Evolutionary conservation across 257 asterid species (phyloP).

Genomic region (Mentha longifolia): DNA sequence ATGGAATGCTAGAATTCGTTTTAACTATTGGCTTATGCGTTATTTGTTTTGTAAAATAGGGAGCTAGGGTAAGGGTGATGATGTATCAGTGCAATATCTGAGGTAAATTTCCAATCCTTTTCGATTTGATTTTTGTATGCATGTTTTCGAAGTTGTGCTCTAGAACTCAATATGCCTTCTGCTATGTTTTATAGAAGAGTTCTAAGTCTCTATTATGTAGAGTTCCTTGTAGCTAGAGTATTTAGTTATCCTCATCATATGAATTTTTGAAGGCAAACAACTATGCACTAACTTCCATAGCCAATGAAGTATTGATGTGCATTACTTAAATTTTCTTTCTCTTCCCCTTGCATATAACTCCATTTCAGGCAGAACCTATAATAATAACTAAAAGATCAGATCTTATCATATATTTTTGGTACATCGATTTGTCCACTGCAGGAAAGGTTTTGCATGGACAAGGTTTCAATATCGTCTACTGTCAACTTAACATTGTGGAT

Average conservation of each 20-base stretch:
- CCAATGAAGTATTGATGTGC: background rate
- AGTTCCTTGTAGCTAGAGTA: background rate
- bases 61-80: slow-evolving; percentile 65
- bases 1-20: too few species aligned
- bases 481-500: slow-evolving; percentile 72
- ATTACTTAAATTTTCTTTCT: background rate
- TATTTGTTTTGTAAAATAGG: slow-evolving; percentile 23
- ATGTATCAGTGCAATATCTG: slow-evolving; percentile 69
- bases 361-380: background rate
- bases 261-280: too few species aligned
- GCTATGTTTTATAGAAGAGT: background rate
- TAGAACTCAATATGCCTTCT: background rate
- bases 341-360: background rate
- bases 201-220: background rate
- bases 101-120: slow-evolving; percentile 34
- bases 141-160: background rate
- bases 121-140: background rate
- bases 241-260: too few species aligned
- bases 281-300: background rate
- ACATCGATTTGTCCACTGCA: slow-evolving; percentile 27
- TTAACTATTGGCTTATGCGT: background rate
- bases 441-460: slow-evolving; percentile 59
- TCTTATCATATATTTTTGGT: background rate
- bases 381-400: background rate
- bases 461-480: slow-evolving; percentile 69